Percentiles rank a stretch among this genome's conserved stretches.
Evolutionary conservation across 306 rosid species (phyloP).

Genomic region (Myrica gale): DNA sequence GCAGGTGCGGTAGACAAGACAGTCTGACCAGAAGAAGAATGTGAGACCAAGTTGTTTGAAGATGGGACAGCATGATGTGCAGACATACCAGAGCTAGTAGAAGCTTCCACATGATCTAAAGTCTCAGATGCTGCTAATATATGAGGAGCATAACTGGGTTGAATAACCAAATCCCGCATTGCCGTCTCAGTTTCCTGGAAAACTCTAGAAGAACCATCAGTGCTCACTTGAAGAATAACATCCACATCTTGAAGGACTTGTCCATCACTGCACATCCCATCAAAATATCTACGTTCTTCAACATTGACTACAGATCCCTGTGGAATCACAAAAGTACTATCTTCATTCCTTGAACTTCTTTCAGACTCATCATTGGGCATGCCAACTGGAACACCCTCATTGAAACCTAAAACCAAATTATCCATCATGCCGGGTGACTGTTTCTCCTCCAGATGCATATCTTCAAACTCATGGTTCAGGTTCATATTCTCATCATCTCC

Average conservation of each 20-base stretch:
- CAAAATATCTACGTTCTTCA: conserved; percentile 52
- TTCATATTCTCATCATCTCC: conserved; percentile 63
- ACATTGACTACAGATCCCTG: conserved; percentile 40
- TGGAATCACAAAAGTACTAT: conserved; percentile 36
- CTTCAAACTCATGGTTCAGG: conserved; percentile 54
- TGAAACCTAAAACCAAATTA: conserved; percentile 79
- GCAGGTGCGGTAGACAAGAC: conserved; percentile 46
- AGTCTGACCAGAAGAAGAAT: conserved; percentile 46
- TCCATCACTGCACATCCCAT: conserved; percentile 39
- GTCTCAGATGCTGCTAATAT: conserved; percentile 39
- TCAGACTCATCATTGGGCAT: conserved; percentile 88
- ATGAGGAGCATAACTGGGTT: conserved; percentile 42
- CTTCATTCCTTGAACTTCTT: conserved; percentile 50
- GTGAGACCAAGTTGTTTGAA: conserved; percentile 46
- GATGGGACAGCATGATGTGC: conserved; percentile 47
- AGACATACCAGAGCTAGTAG: conserved; percentile 46
- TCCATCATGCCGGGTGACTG: conserved; percentile 70
- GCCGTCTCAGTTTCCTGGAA: conserved; percentile 60
- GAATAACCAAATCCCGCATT: conserved; percentile 45
- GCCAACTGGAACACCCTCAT: conserved; percentile 95
- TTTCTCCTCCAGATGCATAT: conserved; percentile 70
- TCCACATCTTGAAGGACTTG: conserved; percentile 44
- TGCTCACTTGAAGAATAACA: conserved; percentile 46
- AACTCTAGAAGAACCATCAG: conserved; percentile 47
- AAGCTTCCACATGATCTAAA: conserved; percentile 45